Percentiles rank a stretch among this genome's conserved stretches.
These are phyloP conservation scores for Chlorella sp. DNA, from an alignment of 139 green algal genomes.

Conservation along the genomic window DNA sequence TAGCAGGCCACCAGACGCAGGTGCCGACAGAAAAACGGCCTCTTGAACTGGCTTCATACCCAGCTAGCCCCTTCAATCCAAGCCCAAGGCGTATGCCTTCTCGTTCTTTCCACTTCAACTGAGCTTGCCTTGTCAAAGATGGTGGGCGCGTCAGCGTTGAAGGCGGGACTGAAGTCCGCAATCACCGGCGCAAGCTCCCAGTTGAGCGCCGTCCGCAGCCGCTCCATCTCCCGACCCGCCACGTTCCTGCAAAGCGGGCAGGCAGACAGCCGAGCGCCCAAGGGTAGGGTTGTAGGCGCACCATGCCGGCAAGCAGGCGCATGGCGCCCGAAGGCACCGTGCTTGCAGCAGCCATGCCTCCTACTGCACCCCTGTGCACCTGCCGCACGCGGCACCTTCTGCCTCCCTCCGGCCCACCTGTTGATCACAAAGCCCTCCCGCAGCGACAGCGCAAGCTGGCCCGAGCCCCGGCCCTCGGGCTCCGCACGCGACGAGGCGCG, in stretches of 20 bases:
- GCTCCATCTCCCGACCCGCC: constrained; percentile 43
- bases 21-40: no score
- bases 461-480: not conserved
- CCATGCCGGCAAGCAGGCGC: not conserved
- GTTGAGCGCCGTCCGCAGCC: constrained; percentile 44
- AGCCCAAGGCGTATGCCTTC: no score
- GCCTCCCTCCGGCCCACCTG: not conserved
- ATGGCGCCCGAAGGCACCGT: no score
- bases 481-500: constrained; percentile 36
- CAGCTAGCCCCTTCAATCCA: no score
- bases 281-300: not conserved
- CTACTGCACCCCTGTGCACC: not conserved
- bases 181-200: constrained; percentile 58
- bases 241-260: constrained; percentile 33
- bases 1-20: no score
- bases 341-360: not conserved
- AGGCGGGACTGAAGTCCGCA: constrained; percentile 57
- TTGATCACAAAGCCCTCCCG: constrained; percentile 47
- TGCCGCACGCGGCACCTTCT: no score
- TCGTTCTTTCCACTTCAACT: not conserved
- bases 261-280: not conserved
- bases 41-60: no score
- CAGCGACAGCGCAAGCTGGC: constrained; percentile 45
- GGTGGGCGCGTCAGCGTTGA: constrained; percentile 43
- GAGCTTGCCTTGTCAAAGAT: constrained; percentile 4